These are phyloP conservation scores for Eremochloa ophiuroides DNA, from an alignment of 176 grass and related monocot species.

Conservation along the genomic window DNA sequence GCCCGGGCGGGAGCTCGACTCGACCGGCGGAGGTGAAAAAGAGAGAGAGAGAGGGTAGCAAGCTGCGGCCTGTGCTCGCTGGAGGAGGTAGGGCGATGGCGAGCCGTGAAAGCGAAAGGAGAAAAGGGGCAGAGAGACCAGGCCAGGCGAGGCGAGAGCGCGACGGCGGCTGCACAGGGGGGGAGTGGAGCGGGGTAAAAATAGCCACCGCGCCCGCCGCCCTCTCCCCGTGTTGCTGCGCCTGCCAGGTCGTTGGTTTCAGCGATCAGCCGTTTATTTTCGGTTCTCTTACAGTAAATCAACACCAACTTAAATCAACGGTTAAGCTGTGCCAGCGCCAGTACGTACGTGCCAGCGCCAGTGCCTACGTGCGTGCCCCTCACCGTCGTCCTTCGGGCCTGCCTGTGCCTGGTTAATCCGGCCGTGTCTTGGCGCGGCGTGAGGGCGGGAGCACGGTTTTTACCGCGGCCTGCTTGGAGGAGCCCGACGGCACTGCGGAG, in stretches of 20 bases:
- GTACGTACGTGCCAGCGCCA: not conserved
- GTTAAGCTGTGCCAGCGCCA: slow-evolving; percentile 5
- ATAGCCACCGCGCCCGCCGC: slow-evolving; percentile 11
- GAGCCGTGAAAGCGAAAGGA: slow-evolving; percentile 62
- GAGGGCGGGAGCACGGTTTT: not conserved
- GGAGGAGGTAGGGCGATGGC: not conserved
- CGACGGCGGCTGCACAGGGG: not conserved
- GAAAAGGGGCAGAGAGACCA: not conserved
- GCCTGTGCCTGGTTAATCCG: not conserved
- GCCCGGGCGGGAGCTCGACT: not conserved
- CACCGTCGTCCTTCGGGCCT: not conserved
- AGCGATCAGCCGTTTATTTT: too few relatives aligned
- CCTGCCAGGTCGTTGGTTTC: too few relatives aligned
- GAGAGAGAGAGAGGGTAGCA: not conserved
- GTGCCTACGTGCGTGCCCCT: too few relatives aligned
- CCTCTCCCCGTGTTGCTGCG: too few relatives aligned
- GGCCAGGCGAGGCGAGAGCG: not conserved
- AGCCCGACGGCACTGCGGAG: not conserved
- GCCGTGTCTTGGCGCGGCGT: not conserved
- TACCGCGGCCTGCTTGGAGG: not conserved
- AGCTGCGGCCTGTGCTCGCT: slow-evolving; percentile 6
- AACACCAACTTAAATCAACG: too few relatives aligned
- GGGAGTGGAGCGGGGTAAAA: slow-evolving; percentile 34
- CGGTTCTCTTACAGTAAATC: too few relatives aligned
- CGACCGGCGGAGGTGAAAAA: not conserved